Conservation (phyloP, 1,284 basidiomycete genomes). For the Irpex sp. region DNA sequence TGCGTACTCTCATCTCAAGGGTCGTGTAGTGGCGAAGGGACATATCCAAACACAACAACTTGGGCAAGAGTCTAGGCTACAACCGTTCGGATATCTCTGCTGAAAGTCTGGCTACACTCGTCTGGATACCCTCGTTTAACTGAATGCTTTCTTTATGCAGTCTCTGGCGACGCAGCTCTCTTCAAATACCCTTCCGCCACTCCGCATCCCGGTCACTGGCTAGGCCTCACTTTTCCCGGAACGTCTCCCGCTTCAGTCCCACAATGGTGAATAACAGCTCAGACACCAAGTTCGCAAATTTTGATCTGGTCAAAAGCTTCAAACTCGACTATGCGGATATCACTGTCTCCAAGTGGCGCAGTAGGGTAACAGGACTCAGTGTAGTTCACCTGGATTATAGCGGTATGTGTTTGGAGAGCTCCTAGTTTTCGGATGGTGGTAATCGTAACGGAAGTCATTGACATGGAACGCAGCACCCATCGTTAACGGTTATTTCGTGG, state of each 20-base stretch:
- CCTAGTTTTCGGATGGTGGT: background rate
- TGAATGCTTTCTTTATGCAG: conserved; percentile 4
- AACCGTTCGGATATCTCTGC: no score
- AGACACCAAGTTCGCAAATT: conserved; percentile 59
- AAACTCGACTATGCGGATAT: conserved; percentile 77
- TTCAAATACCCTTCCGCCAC: conserved; percentile 1
- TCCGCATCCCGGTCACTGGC: background rate
- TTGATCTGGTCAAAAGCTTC: conserved; percentile 73
- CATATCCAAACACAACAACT: background rate
- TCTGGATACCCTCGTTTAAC: conserved; percentile 2
- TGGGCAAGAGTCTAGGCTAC: background rate
- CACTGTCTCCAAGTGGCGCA: conserved; percentile 81
- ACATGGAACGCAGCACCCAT: conserved; percentile 61
- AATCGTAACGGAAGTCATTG: conserved; percentile 12
- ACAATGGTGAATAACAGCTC: conserved; percentile 21
- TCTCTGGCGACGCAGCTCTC: conserved; percentile 3
- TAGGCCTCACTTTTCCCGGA: background rate
- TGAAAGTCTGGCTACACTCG: conserved; percentile 1
- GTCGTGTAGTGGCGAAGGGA: background rate
- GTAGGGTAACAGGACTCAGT: conserved; percentile 73
- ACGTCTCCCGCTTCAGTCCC: conserved; percentile 13
- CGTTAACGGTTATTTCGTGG: conserved; percentile 90
- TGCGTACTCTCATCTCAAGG: background rate
- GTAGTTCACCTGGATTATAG: conserved; percentile 83
- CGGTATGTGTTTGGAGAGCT: conserved; percentile 39